A percentile compares a stretch with the other conserved stretches of the same genome.
Evolutionary conservation across 805 yeast genomes (phyloP).

Genomic region (Teunomyces pallodes): DNA sequence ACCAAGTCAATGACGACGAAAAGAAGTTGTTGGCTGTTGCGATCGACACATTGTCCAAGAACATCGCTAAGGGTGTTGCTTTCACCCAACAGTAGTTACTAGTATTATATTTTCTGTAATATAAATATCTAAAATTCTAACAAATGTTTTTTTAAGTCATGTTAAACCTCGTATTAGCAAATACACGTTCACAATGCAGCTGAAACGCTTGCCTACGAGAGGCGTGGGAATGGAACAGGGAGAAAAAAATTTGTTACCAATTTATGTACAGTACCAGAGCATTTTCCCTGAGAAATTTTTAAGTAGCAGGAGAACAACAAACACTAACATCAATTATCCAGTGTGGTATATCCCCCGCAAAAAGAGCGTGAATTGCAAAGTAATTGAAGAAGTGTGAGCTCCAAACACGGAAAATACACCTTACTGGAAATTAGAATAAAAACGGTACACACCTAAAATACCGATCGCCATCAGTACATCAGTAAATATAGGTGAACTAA

Average conservation of each 20-base stretch:
- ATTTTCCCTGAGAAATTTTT: neutral
- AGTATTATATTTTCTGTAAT: neutral
- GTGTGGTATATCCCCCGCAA: neutral
- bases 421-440: neutral
- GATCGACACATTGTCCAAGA: conserved; percentile 50
- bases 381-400: neutral
- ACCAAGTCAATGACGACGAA: conserved; percentile 50
- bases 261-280: neutral
- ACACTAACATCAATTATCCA: neutral
- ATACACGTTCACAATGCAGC: neutral
- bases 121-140: too few species aligned
- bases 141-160: too few species aligned
- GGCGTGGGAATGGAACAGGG: neutral
- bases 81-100: conserved; percentile 35
- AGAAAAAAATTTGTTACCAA: neutral
- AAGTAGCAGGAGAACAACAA: conserved; percentile 3
- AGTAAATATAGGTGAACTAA: conserved; percentile 1
- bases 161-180: too few species aligned
- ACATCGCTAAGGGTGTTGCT: conserved; percentile 57
- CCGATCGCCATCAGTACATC: neutral
- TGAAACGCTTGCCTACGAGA: neutral
- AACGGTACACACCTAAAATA: neutral
- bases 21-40: conserved; percentile 53
- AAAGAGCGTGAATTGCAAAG: neutral
- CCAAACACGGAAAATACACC: neutral